Evolutionary conservation across 352 stramenopile species (phyloP).

Genomic region (Saprolegnia parasitica): DNA sequence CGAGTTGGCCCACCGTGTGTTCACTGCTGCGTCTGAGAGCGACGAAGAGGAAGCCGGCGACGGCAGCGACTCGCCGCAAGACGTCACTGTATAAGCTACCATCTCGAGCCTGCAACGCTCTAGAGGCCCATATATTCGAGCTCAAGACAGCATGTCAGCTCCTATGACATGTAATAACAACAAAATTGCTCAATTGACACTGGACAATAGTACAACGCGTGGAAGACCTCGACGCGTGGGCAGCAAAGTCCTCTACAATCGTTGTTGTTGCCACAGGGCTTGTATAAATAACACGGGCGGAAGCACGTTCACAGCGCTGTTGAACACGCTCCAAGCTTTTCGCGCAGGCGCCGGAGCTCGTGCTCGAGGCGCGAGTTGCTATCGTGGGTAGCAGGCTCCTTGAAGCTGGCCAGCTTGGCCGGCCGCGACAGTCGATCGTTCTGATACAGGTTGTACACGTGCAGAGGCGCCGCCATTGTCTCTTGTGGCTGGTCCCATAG

Average conservation of each 20-base stretch:
- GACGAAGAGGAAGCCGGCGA: slow-evolving; percentile 2
- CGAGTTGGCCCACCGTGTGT: not conserved
- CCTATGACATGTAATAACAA: no score
- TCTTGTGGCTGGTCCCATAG: not conserved
- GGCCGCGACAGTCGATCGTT: not conserved
- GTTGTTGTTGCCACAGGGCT: no score
- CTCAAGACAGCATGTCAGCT: no score
- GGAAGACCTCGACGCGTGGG: no score
- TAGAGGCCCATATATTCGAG: no score
- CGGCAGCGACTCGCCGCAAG: not conserved
- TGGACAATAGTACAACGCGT: no score
- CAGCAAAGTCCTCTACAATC: no score
- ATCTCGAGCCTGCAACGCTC: no score
- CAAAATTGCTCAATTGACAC: no score
- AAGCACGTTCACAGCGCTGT: not conserved
- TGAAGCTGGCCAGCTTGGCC: not conserved
- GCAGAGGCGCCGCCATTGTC: not conserved
- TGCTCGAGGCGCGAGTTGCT: slow-evolving; percentile 14
- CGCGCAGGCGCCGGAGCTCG: slow-evolving; percentile 7
- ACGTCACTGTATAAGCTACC: not conserved
- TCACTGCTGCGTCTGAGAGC: not conserved
- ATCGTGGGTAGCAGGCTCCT: not conserved
- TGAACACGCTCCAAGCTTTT: slow-evolving; percentile 12
- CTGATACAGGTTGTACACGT: slow-evolving; percentile 1
- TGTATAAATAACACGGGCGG: not conserved